A percentile compares a stretch with the other conserved stretches of the same genome.
These are phyloP conservation scores for Musa acuminata DNA, from an alignment of 176 grass and related monocot species.

Conservation along the genomic window DNA sequence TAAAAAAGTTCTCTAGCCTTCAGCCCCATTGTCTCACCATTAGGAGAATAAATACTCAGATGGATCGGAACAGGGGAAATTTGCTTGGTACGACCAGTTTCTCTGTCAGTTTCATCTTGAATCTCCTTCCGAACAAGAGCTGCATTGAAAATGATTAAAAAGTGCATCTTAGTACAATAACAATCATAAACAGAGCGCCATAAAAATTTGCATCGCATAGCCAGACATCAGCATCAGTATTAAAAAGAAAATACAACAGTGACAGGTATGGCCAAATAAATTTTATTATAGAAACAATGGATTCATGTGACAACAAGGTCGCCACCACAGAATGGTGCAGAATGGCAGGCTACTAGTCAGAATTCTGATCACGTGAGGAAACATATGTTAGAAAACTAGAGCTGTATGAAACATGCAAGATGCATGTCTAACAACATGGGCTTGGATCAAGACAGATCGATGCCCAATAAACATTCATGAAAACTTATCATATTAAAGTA, in stretches of 20 bases:
- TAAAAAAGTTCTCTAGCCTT: background rate
- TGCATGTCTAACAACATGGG: too few relatives aligned
- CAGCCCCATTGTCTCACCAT: constrained; percentile 1
- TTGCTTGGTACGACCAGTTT: constrained; percentile 17
- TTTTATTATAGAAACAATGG: too few relatives aligned
- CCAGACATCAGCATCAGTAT: background rate
- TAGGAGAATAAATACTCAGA: constrained; percentile 27
- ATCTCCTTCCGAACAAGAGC: constrained; percentile 21
- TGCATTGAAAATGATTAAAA: constrained; percentile 3
- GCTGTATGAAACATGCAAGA: too few relatives aligned
- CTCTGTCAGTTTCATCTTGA: constrained; percentile 26
- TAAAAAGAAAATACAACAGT: too few relatives aligned
- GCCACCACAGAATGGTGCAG: too few relatives aligned
- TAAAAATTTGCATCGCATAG: background rate
- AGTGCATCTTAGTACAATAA: background rate
- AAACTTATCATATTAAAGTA: background rate
- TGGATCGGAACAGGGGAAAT: constrained; percentile 29
- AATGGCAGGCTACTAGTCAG: too few relatives aligned
- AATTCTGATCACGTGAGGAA: too few relatives aligned
- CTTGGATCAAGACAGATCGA: too few relatives aligned
- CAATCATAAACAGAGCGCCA: background rate
- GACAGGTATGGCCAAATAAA: too few relatives aligned
- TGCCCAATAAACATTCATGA: too few relatives aligned
- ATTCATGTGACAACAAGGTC: too few relatives aligned
- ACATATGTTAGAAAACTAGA: too few relatives aligned